Base-by-base conservation (phyloP, 2,329 filamentous ascomycete genomes). In the Shiraia sp. region DNA sequence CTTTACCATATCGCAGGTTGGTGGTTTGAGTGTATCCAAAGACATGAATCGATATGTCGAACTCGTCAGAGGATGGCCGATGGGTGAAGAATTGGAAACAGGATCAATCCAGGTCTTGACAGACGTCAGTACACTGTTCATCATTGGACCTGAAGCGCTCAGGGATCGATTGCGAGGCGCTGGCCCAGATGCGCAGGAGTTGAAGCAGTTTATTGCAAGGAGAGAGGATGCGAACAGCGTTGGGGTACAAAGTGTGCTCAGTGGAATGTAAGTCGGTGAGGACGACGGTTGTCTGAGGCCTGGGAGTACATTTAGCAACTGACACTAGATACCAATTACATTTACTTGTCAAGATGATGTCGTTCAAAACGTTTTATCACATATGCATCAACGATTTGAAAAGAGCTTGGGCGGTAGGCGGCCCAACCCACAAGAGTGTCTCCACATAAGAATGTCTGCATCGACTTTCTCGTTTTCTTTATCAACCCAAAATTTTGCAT, bases 111-210 rank as follows among this genome's bases (percentile, higher is more conserved):
- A 99, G 73, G 81, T 96, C 32, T 73, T 99, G 46, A 86, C 90
- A 17, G 93, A 99, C 75, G 90, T 99, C 44, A 92, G 91, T 9
- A 96, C 91, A 63, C 73, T 99, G 38, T 99, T 99, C 67, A 95
- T 99, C 51, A 89, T 99, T 60, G 89, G 90, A 2, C 75, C 76
- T 0, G 75, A 79, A 47, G 76, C 77, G 17, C 51, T 80, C 51
- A 70, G 74, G 51, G 77, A 80, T 59, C 65, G 76, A 32, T 57
- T 80, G 40, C 71, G 73, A 47, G 74, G 73, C 27, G 71, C 72
- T 16, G 45, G 59, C 25, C 69, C 66, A n/a, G 75, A 77, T 57
- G 71, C 66, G 47, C 61, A 61, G n/a, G 75, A 76, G 55, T 85
- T 96, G 66, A 86, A 88, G 72, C 84, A 86, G 2, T 96, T 92